Conservation (phyloP, 257 asterid genomes). For the Solanum lycopersicoides region DNA sequence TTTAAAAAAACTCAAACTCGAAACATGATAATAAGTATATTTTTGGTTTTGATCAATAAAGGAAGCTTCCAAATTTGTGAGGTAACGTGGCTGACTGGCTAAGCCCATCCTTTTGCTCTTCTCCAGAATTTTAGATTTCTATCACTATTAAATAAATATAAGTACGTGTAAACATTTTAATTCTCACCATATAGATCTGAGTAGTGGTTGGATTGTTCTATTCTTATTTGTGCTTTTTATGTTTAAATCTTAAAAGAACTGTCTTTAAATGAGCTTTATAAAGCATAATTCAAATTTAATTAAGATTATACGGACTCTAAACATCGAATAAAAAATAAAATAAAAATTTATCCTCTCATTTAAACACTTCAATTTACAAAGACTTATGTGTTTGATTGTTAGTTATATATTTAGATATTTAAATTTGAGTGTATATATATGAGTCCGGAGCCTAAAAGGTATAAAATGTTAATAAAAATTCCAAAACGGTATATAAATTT, state of each 20-base stretch:
- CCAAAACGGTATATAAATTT: too few species aligned
- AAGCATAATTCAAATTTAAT: too few species aligned
- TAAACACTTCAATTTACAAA: too few species aligned
- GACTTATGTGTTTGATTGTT: not conserved
- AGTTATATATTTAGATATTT: too few species aligned
- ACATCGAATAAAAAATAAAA: too few species aligned
- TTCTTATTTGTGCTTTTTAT: rapidly evolving
- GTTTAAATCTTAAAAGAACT: rapidly evolving
- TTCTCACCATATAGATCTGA: not conserved
- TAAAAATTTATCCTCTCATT: too few species aligned
- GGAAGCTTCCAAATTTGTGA: not conserved
- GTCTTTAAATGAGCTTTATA: rapidly evolving
- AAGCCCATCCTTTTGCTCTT: not conserved
- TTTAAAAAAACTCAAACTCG: not conserved
- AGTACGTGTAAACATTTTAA: not conserved
- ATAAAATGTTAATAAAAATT: too few species aligned
- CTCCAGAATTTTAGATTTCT: not conserved
- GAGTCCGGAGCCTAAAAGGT: too few species aligned
- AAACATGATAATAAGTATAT: too few species aligned
- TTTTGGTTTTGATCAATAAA: not conserved
- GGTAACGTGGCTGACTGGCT: not conserved
- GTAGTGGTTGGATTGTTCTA: rapidly evolving
- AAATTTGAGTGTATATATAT: too few species aligned
- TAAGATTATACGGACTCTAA: rapidly evolving
- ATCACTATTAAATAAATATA: not conserved